Conservation (phyloP, 305 asterid genomes). For the Rubia occidens region DNA sequence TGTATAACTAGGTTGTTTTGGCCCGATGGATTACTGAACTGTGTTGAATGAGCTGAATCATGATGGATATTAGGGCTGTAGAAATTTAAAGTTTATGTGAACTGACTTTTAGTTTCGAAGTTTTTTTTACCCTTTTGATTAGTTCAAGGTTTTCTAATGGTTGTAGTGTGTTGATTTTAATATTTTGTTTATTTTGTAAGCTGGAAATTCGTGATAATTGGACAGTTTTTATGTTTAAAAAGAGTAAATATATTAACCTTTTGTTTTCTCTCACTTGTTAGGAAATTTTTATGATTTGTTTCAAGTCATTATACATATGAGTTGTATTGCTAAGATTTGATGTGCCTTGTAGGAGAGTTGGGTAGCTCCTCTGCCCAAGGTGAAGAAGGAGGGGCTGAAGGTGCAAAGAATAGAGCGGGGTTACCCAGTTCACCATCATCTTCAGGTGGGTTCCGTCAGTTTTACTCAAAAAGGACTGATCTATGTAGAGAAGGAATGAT, state of each 20-base stretch:
- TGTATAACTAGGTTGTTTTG: background rate
- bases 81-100: background rate
- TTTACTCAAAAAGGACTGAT: slow-evolving; percentile 98
- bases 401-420: slow-evolving; percentile 54
- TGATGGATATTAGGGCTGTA: background rate
- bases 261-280: background rate
- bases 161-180: too few relatives aligned
- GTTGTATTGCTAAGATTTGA: slow-evolving; percentile 1
- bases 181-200: too few relatives aligned
- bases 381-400: slow-evolving; percentile 69
- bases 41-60: background rate
- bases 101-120: background rate
- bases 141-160: background rate
- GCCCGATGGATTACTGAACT: background rate
- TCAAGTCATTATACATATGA: background rate
- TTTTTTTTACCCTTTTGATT: background rate
- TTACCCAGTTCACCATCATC: slow-evolving; percentile 81
- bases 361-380: slow-evolving; percentile 61
- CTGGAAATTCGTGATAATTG: too few relatives aligned
- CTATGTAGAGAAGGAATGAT: slow-evolving; percentile 96
- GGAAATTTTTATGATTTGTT: background rate
- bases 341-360: slow-evolving; percentile 50
- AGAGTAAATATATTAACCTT: background rate
- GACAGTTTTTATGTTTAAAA: too few relatives aligned
- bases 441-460: slow-evolving; percentile 99